phyloP scores from a whole-genome alignment of 2,329 filamentous ascomycete genomes.

The Ceratocystis colombiana region DNA sequence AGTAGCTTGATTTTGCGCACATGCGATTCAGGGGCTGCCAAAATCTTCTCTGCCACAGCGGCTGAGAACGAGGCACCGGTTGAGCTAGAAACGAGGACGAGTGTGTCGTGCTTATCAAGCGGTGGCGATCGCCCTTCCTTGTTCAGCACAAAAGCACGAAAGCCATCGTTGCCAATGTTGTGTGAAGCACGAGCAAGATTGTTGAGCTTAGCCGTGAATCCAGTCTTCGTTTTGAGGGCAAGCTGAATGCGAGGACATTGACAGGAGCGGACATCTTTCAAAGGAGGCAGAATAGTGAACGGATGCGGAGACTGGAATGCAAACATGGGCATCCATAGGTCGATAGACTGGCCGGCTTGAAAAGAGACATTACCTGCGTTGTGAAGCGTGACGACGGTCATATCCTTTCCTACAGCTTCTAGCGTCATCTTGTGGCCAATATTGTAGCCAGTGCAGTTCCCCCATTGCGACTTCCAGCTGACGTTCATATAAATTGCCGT shows the following conservation, averaged over 20 bases:
- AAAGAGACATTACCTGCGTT: constrained; percentile 48
- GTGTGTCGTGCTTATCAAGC: constrained; percentile 50
- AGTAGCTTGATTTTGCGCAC: constrained; percentile 36
- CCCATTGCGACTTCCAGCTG: constrained; percentile 32
- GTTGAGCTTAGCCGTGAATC: constrained; percentile 48
- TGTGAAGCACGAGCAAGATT: constrained; percentile 36
- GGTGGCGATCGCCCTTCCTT: constrained; percentile 47
- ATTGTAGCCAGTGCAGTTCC: constrained; percentile 37
- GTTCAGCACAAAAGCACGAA: constrained; percentile 44
- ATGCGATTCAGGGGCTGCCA: constrained; percentile 37
- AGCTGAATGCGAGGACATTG: constrained; percentile 52
- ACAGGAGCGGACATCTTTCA: constrained; percentile 41
- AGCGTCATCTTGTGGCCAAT: constrained; percentile 46
- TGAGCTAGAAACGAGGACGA: constrained; percentile 51
- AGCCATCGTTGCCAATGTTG: constrained; percentile 28
- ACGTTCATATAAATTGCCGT: constrained; percentile 46
- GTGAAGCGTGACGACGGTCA: constrained; percentile 49
- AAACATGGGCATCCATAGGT: constrained; percentile 49
- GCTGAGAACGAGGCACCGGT: constrained; percentile 53
- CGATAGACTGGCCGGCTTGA: constrained; percentile 50
- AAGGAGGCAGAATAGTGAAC: constrained; percentile 50
- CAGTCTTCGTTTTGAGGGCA: constrained; percentile 46
- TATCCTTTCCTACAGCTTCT: constrained; percentile 42
- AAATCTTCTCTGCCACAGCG: constrained; percentile 42
- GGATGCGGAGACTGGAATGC: constrained; percentile 48